Base-by-base conservation (phyloP, 176 grass and related monocot species). In the Eragrostis curvula region DNA sequence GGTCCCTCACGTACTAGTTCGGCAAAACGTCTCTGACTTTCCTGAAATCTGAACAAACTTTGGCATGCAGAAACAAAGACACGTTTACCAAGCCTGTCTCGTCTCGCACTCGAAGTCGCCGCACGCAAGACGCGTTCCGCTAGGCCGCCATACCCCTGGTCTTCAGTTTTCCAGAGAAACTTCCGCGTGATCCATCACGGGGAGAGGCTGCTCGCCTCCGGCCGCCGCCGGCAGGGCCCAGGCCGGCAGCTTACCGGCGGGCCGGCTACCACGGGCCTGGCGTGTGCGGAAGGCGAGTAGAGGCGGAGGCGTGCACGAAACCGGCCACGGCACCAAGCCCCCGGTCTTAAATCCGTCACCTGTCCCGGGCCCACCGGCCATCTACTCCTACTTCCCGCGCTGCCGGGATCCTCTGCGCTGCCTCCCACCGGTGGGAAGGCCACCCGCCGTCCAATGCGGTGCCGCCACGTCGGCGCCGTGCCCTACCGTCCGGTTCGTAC, bases 231-330 rank as follows among this genome's bases (percentile, higher is more conserved):
- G 5, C 11, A 20, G 60, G 44, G 45, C 20, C 61, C 63, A 2
- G 2, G 8, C 9, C 57, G 12, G 21, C 7, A 2, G 57, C 21
- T 77, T 5, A 18, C 46, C 48, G 50, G 32, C 29, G 36, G 65
- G 27, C 68, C 20, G 18, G 23, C 23, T 12, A 27, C 76, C 58
- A 18, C 12, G 3, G 13, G 9, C 40, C 9, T n/a, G 46, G 77
- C 84, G 77, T 36, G 69, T 57, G n/a, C 46, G 16, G 3, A 3
- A 0, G 21, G 10, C 44, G 75, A n/a, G 66, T 44, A 24, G 13
- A 12, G 12, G 12, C 46, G 41, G n/a, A 70, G 28, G 41, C 43
- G 85, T 76, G 50, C 71, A 87, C 78, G 85, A 49, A 36, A 75
- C 30, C 63, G 49, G 49, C 25, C n/a, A 27, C 41, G 3, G 6